phyloP scores from a whole-genome alignment of 345 rosid genomes.

The Sonneratia alba region DNA sequence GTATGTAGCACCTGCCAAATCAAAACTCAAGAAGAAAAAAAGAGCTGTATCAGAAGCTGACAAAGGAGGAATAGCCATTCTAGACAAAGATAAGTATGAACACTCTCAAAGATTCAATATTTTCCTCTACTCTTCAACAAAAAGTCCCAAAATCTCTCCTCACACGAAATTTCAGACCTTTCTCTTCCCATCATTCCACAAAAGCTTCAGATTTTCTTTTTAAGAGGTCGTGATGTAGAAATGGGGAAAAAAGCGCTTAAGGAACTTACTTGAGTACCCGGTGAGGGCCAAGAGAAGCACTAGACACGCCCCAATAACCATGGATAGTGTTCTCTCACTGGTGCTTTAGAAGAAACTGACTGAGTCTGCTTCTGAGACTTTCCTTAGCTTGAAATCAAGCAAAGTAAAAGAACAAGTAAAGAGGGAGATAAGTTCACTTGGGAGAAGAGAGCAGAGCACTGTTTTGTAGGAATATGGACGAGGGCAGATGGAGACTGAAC shows the following conservation, averaged over 20 bases:
- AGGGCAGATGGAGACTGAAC: neutral
- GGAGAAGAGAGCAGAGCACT: neutral
- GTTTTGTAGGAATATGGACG: neutral
- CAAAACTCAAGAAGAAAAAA: neutral
- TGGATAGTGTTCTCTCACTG: neutral
- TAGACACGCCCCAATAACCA: conserved; percentile 10
- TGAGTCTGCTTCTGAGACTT: neutral
- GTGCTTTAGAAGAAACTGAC: neutral
- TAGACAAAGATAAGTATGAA: neutral
- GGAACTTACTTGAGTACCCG: conserved; percentile 52
- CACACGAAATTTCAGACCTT: neutral
- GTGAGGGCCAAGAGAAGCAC: conserved; percentile 46
- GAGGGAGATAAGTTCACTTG: neutral
- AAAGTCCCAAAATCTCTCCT: neutral
- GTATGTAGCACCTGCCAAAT: conserved; percentile 2
- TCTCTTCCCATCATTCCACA: neutral
- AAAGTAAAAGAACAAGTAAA: neutral
- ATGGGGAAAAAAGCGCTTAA: neutral
- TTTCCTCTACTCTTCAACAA: neutral
- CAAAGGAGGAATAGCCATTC: neutral
- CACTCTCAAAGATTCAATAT: neutral
- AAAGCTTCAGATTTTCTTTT: neutral
- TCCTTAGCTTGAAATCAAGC: neutral
- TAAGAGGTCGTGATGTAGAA: conserved; percentile 10
- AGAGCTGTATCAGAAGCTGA: no score